Percentiles rank a stretch among this genome's conserved stretches.
Conservation (phyloP, 441 rosid genomes). For the Adansonia grandidieri region DNA sequence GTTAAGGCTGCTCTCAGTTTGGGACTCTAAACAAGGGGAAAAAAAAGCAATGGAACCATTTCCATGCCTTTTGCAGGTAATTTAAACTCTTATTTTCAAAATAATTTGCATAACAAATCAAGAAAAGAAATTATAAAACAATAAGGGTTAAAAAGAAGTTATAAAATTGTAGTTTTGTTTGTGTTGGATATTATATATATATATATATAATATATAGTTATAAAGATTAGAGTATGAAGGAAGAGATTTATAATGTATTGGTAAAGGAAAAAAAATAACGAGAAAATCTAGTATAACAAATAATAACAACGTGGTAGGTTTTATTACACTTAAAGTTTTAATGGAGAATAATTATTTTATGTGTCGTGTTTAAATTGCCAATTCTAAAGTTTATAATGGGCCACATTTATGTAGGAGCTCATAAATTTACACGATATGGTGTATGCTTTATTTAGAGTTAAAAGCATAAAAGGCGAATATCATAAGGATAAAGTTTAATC, state of each 20-base stretch:
- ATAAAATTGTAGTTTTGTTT: not conserved
- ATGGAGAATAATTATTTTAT: not conserved
- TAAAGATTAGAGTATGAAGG: not conserved
- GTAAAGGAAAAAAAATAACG: not conserved
- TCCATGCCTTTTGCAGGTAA: not conserved
- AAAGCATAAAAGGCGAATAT: too few species aligned
- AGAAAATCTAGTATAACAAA: not conserved
- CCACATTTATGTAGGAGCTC: too few species aligned
- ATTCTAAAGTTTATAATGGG: too few species aligned
- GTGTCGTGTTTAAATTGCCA: not conserved
- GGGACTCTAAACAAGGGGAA: conserved; percentile 34
- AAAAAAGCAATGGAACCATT: not conserved
- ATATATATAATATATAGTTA: not conserved
- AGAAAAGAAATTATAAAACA: not conserved
- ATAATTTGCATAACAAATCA: not conserved
- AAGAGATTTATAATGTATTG: not conserved
- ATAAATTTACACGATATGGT: not conserved
- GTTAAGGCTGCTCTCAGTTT: conserved; percentile 72
- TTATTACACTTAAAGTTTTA: not conserved
- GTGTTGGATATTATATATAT: not conserved
- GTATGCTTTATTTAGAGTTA: not conserved
- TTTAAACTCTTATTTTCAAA: not conserved
- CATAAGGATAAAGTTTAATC: too few species aligned
- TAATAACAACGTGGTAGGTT: not conserved
- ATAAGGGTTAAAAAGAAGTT: not conserved